These are phyloP conservation scores for Garcia nutans DNA, from an alignment of 345 rosid genomes.

Conservation along the genomic window DNA sequence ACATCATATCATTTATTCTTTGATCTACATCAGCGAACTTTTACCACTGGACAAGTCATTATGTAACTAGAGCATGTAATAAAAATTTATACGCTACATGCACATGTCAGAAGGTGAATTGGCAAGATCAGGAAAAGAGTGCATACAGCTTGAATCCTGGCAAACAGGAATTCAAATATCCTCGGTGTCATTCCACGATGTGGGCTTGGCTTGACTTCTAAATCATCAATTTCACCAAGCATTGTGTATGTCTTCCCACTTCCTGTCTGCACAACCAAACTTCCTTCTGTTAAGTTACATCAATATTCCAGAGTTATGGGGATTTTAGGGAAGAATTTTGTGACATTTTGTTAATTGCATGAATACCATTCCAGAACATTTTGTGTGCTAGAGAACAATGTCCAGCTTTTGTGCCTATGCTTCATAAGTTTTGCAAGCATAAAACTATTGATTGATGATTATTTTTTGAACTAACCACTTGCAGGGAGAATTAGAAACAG, in stretches of 20 bases:
- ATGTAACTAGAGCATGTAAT: background rate
- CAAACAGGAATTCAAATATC: slow-evolving; percentile 94
- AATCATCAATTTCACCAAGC: slow-evolving; percentile 81
- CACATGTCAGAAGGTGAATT: background rate
- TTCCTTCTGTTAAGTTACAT: background rate
- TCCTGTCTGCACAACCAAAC: slow-evolving; percentile 65
- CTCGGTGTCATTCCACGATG: slow-evolving; percentile 94
- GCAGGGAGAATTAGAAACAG: background rate
- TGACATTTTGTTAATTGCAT: background rate
- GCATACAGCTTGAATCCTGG: slow-evolving; percentile 88
- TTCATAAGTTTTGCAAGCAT: no score
- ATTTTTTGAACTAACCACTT: no score
- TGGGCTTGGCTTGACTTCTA: slow-evolving; percentile 76
- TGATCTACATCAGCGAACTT: background rate
- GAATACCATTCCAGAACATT: background rate
- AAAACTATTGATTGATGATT: no score
- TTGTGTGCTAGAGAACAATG: background rate
- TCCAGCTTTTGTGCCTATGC: background rate
- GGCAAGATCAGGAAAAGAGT: slow-evolving; percentile 20
- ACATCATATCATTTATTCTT: background rate
- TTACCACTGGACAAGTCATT: background rate
- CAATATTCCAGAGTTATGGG: background rate
- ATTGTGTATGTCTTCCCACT: slow-evolving; percentile 98
- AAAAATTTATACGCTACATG: slow-evolving; percentile 2
- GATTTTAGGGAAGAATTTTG: background rate